Conservation (phyloP, 768 basidiomycete species). For the Podaxis sp. region DNA sequence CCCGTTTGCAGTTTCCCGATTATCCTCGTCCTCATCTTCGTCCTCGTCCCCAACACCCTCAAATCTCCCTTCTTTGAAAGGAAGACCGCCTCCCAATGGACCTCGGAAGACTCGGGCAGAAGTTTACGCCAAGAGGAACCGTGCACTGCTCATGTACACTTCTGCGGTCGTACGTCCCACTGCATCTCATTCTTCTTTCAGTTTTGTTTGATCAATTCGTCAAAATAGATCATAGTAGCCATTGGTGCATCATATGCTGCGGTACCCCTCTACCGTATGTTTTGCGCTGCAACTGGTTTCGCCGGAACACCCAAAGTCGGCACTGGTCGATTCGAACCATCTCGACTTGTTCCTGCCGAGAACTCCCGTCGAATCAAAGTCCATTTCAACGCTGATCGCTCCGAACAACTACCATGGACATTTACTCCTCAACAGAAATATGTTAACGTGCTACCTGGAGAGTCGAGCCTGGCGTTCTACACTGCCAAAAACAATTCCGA, state of each 20-base stretch:
- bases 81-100: constrained; percentile 6
- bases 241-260: constrained; percentile 94
- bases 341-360: constrained; percentile 77
- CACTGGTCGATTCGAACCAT: constrained; percentile 79
- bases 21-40: background rate
- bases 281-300: constrained; percentile 97
- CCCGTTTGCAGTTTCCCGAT: background rate
- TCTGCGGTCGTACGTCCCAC: constrained; percentile 66
- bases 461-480: constrained; percentile 96
- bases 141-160: constrained; percentile 79
- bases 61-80: background rate
- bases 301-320: constrained; percentile 92
- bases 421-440: constrained; percentile 90
- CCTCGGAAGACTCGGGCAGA: constrained; percentile 28
- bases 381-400: constrained; percentile 91
- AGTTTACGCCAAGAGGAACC: constrained; percentile 58
- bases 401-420: constrained; percentile 88
- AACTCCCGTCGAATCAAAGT: constrained; percentile 80
- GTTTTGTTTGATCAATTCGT: background rate
- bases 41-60: background rate
- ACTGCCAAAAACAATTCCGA: constrained; percentile 83
- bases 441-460: constrained; percentile 90
- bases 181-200: background rate
- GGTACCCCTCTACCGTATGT: constrained; percentile 95
- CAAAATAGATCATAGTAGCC: constrained; percentile 65